A percentile compares a stretch with the other conserved stretches of the same genome.
Evolutionary conservation across 495 filamentous ascomycete species (phyloP).

Genomic region (Talaromyces borbonicus): DNA sequence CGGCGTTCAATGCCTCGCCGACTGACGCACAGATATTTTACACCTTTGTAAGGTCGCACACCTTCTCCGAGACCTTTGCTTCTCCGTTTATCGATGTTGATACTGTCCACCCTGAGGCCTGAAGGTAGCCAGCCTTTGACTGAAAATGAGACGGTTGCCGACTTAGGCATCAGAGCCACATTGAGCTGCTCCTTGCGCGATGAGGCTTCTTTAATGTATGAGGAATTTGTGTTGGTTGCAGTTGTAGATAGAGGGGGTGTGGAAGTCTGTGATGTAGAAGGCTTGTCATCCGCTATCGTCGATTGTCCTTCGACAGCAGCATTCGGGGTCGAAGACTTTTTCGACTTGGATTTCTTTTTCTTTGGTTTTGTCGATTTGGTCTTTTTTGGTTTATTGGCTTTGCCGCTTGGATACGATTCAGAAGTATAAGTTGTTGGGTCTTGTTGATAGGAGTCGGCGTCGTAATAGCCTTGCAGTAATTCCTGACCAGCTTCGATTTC

Average conservation of each 20-base stretch:
- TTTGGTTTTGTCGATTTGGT: conserved; percentile 31
- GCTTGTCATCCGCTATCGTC: conserved; percentile 19
- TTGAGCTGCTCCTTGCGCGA: conserved; percentile 52
- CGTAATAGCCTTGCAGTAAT: conserved; percentile 45
- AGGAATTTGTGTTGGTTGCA: conserved; percentile 18
- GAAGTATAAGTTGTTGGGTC: conserved; percentile 6
- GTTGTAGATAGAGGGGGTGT: conserved; percentile 23
- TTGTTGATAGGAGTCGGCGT: conserved; percentile 46
- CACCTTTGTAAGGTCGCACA: conserved; percentile 93
- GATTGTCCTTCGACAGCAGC: conserved; percentile 8
- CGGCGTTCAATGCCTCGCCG: conserved; percentile 67
- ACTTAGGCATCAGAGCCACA: conserved; percentile 81
- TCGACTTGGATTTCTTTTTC: conserved; percentile 28
- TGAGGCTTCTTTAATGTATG: conserved; percentile 10
- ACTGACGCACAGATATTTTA: conserved; percentile 93
- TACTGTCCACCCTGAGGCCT: conserved; percentile 84
- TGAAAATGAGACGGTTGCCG: conserved; percentile 76
- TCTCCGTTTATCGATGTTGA: conserved; percentile 74
- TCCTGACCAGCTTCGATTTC: conserved; percentile 33
- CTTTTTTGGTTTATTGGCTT: conserved; percentile 12
- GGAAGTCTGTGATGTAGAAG: conserved; percentile 11
- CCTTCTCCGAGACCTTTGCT: conserved; percentile 79
- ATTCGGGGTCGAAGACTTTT: conserved; percentile 25
- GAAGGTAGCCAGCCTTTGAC: conserved; percentile 94
- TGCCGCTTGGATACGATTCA: conserved; percentile 1